Evolutionary conservation across 257 asterid genomes (phyloP).

Genomic region (Gynochthodes officinalis): DNA sequence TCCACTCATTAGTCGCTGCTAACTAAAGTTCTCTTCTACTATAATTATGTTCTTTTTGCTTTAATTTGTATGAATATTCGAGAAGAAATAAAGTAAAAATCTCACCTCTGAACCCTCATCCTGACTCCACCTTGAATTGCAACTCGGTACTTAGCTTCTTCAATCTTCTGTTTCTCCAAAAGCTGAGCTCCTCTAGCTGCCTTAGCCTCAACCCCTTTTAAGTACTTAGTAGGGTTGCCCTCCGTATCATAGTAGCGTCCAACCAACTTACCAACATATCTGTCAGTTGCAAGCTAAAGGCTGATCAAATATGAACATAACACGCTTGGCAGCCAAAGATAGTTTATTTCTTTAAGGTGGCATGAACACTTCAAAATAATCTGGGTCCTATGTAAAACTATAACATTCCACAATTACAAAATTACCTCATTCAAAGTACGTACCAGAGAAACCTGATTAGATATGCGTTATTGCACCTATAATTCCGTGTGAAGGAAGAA

Average conservation of each 20-base stretch:
- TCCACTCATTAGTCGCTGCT: background rate
- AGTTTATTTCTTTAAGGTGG: background rate
- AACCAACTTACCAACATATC: constrained; percentile 70
- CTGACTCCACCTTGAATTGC: constrained; percentile 92
- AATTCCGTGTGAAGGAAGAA: too few relatives aligned
- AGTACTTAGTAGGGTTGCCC: constrained; percentile 77
- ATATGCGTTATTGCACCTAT: too few relatives aligned
- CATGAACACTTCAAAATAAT: background rate
- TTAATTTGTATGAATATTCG: background rate
- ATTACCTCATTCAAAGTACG: too few relatives aligned
- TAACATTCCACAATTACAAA: too few relatives aligned
- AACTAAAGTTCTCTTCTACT: background rate
- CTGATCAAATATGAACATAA: background rate
- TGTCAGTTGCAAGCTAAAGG: constrained; percentile 17
- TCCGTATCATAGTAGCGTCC: constrained; percentile 76
- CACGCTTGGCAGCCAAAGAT: background rate
- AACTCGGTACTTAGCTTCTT: constrained; percentile 73
- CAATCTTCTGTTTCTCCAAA: constrained; percentile 76
- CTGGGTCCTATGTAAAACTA: too few relatives aligned
- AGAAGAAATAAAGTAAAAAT: background rate
- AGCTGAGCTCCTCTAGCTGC: constrained; percentile 93
- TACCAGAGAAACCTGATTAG: too few relatives aligned
- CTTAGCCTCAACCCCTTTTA: constrained; percentile 88
- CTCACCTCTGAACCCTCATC: constrained; percentile 91
- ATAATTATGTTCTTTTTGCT: too few relatives aligned